phyloP scores from a whole-genome alignment of 352 stramenopile genomes.

The Globisporangium paroecandrum region DNA sequence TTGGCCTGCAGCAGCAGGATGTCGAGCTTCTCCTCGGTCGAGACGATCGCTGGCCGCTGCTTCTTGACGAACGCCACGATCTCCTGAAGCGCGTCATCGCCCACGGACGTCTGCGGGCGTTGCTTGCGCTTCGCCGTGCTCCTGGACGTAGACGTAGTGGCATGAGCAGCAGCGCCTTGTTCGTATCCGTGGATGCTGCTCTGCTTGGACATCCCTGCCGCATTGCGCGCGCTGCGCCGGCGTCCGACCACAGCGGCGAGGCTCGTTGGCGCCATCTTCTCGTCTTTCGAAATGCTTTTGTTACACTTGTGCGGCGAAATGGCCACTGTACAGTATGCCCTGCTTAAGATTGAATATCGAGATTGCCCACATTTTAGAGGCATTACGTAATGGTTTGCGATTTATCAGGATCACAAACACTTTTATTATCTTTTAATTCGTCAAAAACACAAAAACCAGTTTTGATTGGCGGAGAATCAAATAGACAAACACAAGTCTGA shows the following conservation, averaged over 20 bases:
- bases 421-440: no score
- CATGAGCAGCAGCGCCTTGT: neutral
- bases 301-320: no score
- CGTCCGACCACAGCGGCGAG: neutral
- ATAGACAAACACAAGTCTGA: no score
- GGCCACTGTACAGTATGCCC: no score
- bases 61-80: constrained; percentile 13
- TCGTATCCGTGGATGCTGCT: neutral
- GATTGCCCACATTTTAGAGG: no score
- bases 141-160: neutral
- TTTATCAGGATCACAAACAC: no score
- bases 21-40: constrained; percentile 15
- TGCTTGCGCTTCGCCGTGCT: neutral
- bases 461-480: no score
- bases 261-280: neutral
- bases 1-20: constrained; percentile 16
- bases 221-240: constrained; percentile 1
- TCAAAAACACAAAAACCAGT: no score
- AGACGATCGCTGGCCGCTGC: constrained; percentile 7
- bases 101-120: neutral
- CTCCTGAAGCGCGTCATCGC: neutral
- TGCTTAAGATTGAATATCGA: no score
- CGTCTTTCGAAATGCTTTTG: neutral
- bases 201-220: neutral
- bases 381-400: no score